Percentiles rank a stretch among this genome's conserved stretches.
Conservation (phyloP, 2,329 filamentous ascomycete genomes). For the Aureobasidium subglaciale region DNA sequence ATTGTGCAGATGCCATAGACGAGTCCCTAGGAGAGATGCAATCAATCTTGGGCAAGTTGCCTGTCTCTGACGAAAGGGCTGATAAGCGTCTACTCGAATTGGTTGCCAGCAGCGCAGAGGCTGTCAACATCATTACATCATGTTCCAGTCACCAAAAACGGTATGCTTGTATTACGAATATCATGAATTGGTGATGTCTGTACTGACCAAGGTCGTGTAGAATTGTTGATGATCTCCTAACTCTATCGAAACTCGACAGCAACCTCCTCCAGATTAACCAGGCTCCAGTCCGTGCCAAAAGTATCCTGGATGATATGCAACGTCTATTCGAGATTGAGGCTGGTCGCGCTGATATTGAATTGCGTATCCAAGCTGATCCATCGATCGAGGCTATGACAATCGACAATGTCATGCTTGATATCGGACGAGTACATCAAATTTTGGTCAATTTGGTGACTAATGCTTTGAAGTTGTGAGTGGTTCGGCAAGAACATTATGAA, state of each 20-base stretch:
- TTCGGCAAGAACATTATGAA: too few relatives aligned
- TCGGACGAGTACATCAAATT: conserved; percentile 22
- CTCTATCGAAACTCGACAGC: conserved; percentile 40
- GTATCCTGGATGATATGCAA: conserved; percentile 23
- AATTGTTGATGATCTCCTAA: conserved; percentile 43
- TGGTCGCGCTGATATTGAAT: conserved; percentile 23
- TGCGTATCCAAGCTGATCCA: conserved; percentile 13
- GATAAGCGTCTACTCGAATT: conserved; percentile 20
- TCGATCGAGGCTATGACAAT: conserved; percentile 12
- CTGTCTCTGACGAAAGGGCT: conserved; percentile 16
- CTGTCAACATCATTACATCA: conserved; percentile 37
- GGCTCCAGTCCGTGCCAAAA: conserved; percentile 17
- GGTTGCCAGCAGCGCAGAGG: conserved; percentile 27
- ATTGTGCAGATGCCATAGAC: conserved; percentile 19
- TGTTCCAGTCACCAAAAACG: conserved; percentile 42
- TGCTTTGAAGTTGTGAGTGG: conserved; percentile 22
- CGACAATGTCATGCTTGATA: conserved; percentile 24
- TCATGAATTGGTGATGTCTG: background rate
- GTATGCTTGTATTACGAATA: background rate
- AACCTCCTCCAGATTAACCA: conserved; percentile 31
- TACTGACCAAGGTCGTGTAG: too few relatives aligned
- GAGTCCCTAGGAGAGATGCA: conserved; percentile 15
- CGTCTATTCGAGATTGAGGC: conserved; percentile 31
- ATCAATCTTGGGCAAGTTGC: conserved; percentile 1
- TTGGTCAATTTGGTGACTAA: conserved; percentile 26